A percentile compares a stretch with the other conserved stretches of the same genome.
Conservation (phyloP, 345 rosid species). For the Eucalyptus lansdowneana region DNA sequence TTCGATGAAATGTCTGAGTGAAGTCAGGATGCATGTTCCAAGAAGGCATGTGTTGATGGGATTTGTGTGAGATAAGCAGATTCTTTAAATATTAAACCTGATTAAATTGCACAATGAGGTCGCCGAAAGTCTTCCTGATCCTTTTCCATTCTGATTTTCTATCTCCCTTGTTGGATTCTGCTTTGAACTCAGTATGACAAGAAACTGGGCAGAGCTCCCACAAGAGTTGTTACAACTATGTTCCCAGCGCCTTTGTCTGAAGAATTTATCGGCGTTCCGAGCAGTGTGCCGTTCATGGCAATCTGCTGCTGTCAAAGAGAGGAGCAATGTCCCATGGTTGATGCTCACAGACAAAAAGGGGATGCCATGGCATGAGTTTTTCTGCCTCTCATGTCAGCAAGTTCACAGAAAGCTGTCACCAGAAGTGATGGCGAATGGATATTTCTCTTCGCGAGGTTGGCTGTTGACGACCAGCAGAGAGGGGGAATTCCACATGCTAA, state of each 20-base stretch:
- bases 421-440: not conserved
- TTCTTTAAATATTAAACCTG: too few species aligned
- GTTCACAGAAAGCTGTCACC: not conserved
- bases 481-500: not conserved
- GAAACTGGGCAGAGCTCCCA: not conserved
- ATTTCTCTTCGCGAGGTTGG: not conserved
- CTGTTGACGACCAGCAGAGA: not conserved
- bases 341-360: not conserved
- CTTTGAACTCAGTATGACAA: not conserved
- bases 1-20: not conserved
- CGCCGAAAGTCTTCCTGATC: too few species aligned
- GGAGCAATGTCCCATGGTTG: not conserved
- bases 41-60: too few species aligned
- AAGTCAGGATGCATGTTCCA: not conserved
- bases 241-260: not conserved
- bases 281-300: not conserved
- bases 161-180: not conserved
- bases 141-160: not conserved
- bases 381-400: not conserved
- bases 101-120: too few species aligned
- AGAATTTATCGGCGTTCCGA: not conserved
- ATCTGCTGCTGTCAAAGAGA: not conserved
- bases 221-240: not conserved
- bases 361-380: not conserved
- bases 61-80: too few species aligned